These are phyloP conservation scores for Stevia rebaudiana DNA, from an alignment of 140 eudicot species.

Conservation along the genomic window DNA sequence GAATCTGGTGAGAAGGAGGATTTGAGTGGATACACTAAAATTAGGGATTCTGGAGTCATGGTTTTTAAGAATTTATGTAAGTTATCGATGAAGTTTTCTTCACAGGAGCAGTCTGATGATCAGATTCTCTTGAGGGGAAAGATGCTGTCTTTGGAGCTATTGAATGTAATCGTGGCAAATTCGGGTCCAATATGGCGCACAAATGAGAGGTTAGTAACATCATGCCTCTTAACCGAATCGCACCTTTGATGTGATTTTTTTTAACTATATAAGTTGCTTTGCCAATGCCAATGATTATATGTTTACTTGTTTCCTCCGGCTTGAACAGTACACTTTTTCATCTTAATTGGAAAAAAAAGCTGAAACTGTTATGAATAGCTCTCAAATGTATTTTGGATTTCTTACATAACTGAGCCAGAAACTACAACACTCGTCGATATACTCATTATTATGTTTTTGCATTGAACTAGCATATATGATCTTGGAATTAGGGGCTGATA, in stretches of 20 bases:
- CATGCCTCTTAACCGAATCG: background rate
- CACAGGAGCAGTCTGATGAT: constrained; percentile 85
- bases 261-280: constrained; percentile 10
- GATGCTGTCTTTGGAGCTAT: constrained; percentile 79
- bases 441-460: constrained; percentile 1
- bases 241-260: background rate
- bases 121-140: constrained; percentile 93
- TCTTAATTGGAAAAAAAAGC: background rate
- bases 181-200: constrained; percentile 86
- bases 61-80: constrained; percentile 89
- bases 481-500: constrained; percentile 1
- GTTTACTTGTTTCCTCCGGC: constrained; percentile 11
- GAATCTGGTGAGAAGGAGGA: constrained; percentile 31
- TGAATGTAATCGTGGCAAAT: constrained; percentile 75
- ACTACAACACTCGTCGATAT: background rate
- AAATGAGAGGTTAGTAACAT: constrained; percentile 65
- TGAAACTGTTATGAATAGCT: background rate
- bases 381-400: background rate
- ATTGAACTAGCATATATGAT: background rate
- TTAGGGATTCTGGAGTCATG: constrained; percentile 78
- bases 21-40: constrained; percentile 49
- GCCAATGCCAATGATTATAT: constrained; percentile 5
- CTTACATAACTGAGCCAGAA: background rate
- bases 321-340: background rate
- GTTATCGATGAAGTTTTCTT: constrained; percentile 90